Base-by-base conservation (phyloP, 371 early-diverging fungal species). In the Mucor mucedo region DNA sequence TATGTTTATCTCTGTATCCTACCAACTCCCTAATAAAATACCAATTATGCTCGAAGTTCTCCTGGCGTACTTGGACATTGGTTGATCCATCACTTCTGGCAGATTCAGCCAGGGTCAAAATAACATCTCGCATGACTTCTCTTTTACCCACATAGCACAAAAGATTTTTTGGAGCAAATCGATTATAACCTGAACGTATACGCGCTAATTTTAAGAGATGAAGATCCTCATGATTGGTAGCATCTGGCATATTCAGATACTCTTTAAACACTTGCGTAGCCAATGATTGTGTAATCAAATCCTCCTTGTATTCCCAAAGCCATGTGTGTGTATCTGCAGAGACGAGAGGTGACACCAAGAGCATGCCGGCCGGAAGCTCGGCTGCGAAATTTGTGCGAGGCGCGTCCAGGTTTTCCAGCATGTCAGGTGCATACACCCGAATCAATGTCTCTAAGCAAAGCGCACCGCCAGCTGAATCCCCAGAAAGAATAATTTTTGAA, bases 111-210 rank as follows among this genome's bases (percentile, higher is more conserved):
- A 80, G 39, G 21, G 65, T 69, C 42, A 77, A 45, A 0, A 71
- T 72, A 57, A 75, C 80, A 47, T 77, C 77, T 14, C 77, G 71
- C 57, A 80, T 57, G 4, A 80, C 80, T 33, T 80, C 80, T 40
- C 66, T 66, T 52, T 75, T 60, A 7, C 80, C 80, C 29, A 77
- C 58, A 50, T 68, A 75, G 53, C 75, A 55, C 14, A 80, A 58
- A 5, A 77, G 62, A 16, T 71, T 64, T 11, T 61, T 40, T 7
- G 76, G 72, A 4, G 62, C 62, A 42, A 76, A 80, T 2, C 71
- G 65, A n/a, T 61, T 54, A 45, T 75, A 80, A 1, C 73, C 80
- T 21, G 70, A 70, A 29, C 62, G 54, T 5, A 77, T 61, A 42
- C 71, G 71, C 7, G 74, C 65, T 10, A 77, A 67, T 1, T 73